phyloP scores from a whole-genome alignment of 768 basidiomycete genomes.

The Termitomyces eurrhizus region DNA sequence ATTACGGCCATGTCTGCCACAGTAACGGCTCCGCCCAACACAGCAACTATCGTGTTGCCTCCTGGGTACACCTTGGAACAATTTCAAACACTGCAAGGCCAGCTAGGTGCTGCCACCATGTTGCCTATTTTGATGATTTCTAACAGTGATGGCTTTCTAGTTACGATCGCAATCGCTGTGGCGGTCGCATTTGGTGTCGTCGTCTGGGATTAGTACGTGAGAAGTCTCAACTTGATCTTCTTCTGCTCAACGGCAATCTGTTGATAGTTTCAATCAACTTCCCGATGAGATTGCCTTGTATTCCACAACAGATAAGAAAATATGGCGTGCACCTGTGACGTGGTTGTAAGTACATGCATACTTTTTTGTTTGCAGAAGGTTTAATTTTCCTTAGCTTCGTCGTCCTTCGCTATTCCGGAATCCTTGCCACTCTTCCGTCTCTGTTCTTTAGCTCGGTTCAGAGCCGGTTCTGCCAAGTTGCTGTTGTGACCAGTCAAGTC shows the following conservation, averaged over 20 bases:
- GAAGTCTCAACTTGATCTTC: background rate
- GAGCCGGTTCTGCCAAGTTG: conserved; percentile 26
- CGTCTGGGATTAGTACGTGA: conserved; percentile 29
- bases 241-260: background rate
- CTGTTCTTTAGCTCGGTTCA: conserved; percentile 25
- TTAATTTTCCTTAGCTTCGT: conserved; percentile 23
- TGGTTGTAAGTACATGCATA: conserved; percentile 24
- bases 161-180: conserved; percentile 21
- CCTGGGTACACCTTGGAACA: conserved; percentile 19
- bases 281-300: conserved; percentile 27
- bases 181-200: conserved; percentile 27
- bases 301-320: conserved; percentile 16
- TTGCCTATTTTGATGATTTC: background rate
- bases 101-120: conserved; percentile 8
- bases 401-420: conserved; percentile 28
- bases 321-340: conserved; percentile 23
- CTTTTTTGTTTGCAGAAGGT: background rate
- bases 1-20: conserved; percentile 7
- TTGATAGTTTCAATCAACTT: conserved; percentile 23
- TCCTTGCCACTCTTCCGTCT: conserved; percentile 25
- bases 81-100: conserved; percentile 17
- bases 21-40: conserved; percentile 7
- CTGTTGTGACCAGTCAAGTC: conserved; percentile 25
- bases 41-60: conserved; percentile 17
- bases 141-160: conserved; percentile 7